Evolutionary conservation across 192 early-diverging fungal genomes (phyloP), one percentile per base, ranked within the genome.

Genomic region (Cladochytrium replicatum): DNA sequence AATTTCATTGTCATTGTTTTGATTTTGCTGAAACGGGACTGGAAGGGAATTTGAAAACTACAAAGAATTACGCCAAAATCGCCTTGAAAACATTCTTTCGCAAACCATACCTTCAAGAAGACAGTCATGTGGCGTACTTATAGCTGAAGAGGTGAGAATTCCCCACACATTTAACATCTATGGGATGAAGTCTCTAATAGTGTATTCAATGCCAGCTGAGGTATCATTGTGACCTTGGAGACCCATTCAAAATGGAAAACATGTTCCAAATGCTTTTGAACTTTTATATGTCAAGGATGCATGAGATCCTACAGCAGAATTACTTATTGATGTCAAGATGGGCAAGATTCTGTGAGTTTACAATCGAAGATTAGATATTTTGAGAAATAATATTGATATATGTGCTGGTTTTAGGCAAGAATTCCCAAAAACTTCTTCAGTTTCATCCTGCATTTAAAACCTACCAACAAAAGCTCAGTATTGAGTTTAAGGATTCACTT

Each of bases 251-350:
- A 8, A 43, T 41, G 19, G 41, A 55, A 25, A 6, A 13, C 6
- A 41, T 72, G 15, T 29, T 61, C 19, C 3, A 9, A 2, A 62
- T 53, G 15, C 41, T 77, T 19, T 22, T 54, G 13, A 46, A 53
- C 6, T 77, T 72, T 43, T 72, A 55, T 45, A 48, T 55, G 26
- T 41, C 59, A 17, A 69, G 62, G 43, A 32, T 50, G 8, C 27
- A 52, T 27, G 25, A 48, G n/a, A 13, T 60, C 1, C 22, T 72
- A 2, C 52, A 64, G 38, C 44, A 70, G 45, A 73, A 67, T 26
- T 29, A 54, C 11, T 45, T 77, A 6, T 48, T 77, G 9, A 29
- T 77, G 1, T 71, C 68, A 6, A 47, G 74, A 43, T 77, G 74
- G 74, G 45, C 47, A 29, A 41, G 74, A 19, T 77, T 77, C 49